These are phyloP conservation scores for Pseudogymnoascus sp. DNA, from an alignment of 2,329 filamentous ascomycete species.

Conservation along the genomic window DNA sequence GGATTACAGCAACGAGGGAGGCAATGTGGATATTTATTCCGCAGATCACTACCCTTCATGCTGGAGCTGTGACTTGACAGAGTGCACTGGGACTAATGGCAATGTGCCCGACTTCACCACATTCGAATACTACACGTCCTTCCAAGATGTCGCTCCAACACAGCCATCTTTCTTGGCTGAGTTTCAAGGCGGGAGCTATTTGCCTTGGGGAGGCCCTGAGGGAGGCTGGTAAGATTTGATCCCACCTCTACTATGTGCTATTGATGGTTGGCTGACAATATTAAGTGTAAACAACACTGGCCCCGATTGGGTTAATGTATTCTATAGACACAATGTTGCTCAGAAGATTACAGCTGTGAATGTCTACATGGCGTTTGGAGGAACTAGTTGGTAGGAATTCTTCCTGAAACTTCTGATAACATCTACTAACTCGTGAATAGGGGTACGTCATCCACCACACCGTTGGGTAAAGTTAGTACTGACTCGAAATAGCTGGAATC, in stretches of 20 bases:
- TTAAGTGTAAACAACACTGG: constrained; percentile 37
- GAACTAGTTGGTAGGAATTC: constrained; percentile 45
- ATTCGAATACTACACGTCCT: constrained; percentile 27
- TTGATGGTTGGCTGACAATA: constrained; percentile 29
- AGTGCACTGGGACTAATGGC: constrained; percentile 52
- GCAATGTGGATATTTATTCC: constrained; percentile 46
- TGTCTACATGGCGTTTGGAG: constrained; percentile 57
- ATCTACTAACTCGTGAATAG: neutral
- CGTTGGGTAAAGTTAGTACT: neutral
- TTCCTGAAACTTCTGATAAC: neutral
- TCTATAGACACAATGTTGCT: constrained; percentile 53
- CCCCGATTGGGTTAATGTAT: constrained; percentile 52
- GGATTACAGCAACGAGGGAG: constrained; percentile 47
- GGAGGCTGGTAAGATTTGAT: neutral
- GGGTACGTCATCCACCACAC: neutral
- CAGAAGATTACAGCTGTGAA: constrained; percentile 51
- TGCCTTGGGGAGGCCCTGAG: neutral
- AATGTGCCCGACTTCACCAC: constrained; percentile 42
- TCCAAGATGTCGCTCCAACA: constrained; percentile 20
- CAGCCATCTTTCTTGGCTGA: constrained; percentile 43
- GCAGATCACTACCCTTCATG: constrained; percentile 47
- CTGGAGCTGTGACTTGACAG: constrained; percentile 54
- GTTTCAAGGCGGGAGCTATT: constrained; percentile 49
- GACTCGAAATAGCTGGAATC: constrained; percentile 36
- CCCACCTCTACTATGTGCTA: no score